These are phyloP conservation scores for Ophidiomyces ophidiicola DNA, from an alignment of 2,329 filamentous ascomycete species.

Conservation along the genomic window DNA sequence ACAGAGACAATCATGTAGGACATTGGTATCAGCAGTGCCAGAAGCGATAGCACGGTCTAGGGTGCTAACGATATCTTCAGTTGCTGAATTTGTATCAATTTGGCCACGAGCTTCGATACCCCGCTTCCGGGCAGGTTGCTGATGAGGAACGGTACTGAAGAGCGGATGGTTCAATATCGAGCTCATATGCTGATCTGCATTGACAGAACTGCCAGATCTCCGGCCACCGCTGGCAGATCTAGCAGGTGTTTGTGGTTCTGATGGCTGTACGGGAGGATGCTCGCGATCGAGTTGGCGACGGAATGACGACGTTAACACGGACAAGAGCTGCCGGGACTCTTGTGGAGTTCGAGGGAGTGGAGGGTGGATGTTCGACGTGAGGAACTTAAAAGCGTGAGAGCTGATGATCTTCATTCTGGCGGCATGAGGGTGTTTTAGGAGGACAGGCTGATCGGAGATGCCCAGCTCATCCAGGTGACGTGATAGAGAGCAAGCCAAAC, in stretches of 20 bases:
- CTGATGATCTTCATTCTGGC: conserved; percentile 7
- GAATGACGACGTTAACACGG: conserved; percentile 51
- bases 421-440: too few relatives aligned
- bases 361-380: conserved; percentile 43
- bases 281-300: conserved; percentile 49
- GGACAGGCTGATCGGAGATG: too few relatives aligned
- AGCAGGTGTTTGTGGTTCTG: conserved; percentile 14
- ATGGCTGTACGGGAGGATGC: conserved; percentile 33
- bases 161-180: conserved; percentile 32
- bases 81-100: conserved; percentile 10
- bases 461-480: too few relatives aligned
- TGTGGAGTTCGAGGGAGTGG: conserved; percentile 42
- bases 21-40: conserved; percentile 22
- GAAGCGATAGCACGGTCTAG: conserved; percentile 31
- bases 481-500: too few relatives aligned
- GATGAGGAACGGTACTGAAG: conserved; percentile 27
- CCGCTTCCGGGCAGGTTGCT: not conserved
- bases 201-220: not conserved
- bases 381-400: conserved; percentile 30
- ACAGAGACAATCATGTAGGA: conserved; percentile 23
- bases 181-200: conserved; percentile 29
- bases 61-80: conserved; percentile 24
- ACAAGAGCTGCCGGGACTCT: conserved; percentile 49
- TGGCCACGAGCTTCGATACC: not conserved
- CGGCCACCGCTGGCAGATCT: conserved; percentile 16